Evolutionary conservation across 2,329 filamentous ascomycete genomes (phyloP), one percentile per base, ranked within the genome.

Genomic region (Cadophora malorum): DNA sequence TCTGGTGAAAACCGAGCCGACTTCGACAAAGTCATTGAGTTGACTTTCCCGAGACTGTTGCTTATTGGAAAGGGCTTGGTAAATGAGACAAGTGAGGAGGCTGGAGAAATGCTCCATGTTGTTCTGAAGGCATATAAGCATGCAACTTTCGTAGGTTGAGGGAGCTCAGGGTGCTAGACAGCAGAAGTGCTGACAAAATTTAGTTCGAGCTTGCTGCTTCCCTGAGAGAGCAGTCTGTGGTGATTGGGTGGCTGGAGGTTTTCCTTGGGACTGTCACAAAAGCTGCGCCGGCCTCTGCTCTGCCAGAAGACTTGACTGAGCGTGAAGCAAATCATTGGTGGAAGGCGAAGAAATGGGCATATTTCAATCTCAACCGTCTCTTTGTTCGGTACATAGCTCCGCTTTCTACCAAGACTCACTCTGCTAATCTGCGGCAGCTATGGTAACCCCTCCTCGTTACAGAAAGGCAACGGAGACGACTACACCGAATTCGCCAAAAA

Each of bases 281-380:
- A 81, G 83, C 90, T 25, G 89, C 92, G 45, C 96, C 96, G 4
- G 86, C 91, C 66, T 89, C 85, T 74, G 91, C 94, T 45, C 90
- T 98, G 86, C 80, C 84, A 67, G 93, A 96, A 69, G 92, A 90
- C 68, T 82, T 91, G 63, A 89, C 93, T 67, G 95, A 98, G 77
- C 89, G 96, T 67, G 96, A 98, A 80, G 88, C 91, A 76, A 94
- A 97, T 78, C 94, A 97, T 80, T 99, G 96, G 95, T 99, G 95
- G 95, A 99, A 98, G 84, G 92, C 94, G 71, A 98, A 98, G 89
- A 99, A 99, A 81, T 98, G 96, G 96, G 92, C 95, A 16, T 99
- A 97, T 80, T 97, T 96, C 77, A 98, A 98, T 80, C 82, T 99
- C 74, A 99, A 99, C 82, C 88, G 96, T 70, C 87, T 99, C 21